phyloP scores from a whole-genome alignment of 2,329 filamentous ascomycete genomes.

The Pseudogymnoascus sp. region DNA sequence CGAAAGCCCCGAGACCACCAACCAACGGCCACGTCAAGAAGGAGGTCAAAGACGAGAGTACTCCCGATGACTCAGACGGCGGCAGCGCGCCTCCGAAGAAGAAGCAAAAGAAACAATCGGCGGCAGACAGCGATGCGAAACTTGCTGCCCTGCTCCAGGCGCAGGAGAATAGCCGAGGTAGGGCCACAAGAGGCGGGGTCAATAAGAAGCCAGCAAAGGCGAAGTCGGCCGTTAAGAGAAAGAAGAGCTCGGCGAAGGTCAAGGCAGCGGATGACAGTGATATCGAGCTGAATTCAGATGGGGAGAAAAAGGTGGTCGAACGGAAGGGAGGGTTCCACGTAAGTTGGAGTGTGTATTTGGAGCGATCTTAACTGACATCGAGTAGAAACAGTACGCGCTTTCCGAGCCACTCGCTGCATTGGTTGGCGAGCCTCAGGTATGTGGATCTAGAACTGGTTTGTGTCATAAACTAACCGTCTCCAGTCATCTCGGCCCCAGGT shows the following conservation, averaged over 20 bases:
- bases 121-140: slow-evolving; percentile 71
- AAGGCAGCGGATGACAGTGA: slow-evolving; percentile 76
- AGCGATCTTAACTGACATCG: slow-evolving; percentile 1
- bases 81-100: slow-evolving; percentile 48
- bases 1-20: slow-evolving; percentile 13
- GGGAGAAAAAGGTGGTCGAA: slow-evolving; percentile 56
- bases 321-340: slow-evolving; percentile 87
- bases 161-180: slow-evolving; percentile 71
- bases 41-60: slow-evolving; percentile 20
- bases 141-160: slow-evolving; percentile 84
- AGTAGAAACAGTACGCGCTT: slow-evolving; percentile 63
- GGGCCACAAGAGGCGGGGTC: slow-evolving; percentile 67
- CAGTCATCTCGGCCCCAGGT: slow-evolving; percentile 89
- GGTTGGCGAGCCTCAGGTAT: slow-evolving; percentile 60
- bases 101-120: slow-evolving; percentile 51
- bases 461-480: background rate
- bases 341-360: slow-evolving; percentile 29
- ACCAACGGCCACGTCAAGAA: slow-evolving; percentile 21
- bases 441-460: slow-evolving; percentile 22
- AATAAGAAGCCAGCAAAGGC: slow-evolving; percentile 47
- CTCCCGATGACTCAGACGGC: slow-evolving; percentile 15
- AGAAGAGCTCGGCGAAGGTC: slow-evolving; percentile 70
- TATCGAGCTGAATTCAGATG: slow-evolving; percentile 53
- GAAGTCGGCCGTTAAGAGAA: slow-evolving; percentile 58
- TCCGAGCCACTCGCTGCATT: slow-evolving; percentile 63